Base-by-base conservation (phyloP, 164 flowering plant genomes). In the Nelumbo lutea region DNA sequence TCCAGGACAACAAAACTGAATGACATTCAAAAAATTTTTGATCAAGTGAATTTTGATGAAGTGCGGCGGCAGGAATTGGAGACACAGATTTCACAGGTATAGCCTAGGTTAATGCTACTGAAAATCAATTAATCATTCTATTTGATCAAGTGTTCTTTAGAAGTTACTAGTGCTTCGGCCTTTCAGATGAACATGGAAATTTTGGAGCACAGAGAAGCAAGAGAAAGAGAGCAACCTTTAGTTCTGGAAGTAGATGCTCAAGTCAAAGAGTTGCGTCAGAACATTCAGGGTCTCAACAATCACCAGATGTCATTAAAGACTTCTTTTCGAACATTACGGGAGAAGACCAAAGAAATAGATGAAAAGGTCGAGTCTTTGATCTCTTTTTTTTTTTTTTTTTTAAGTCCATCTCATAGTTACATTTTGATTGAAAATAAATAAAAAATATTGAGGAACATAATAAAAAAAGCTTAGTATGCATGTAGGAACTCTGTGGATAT, bases 121-220 rank as follows among this genome's bases (percentile, higher is more conserved):
- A 4, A 47, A 45, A 8, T 48, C 27, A 2, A 42, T 6, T 15
- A 14, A 60, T 51, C 27, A 8, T 11, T 13, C 15, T 8, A 7
- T 57, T 15, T 52, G 13, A 40, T 51, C 40, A 61, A 62, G 10
- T 66, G 6, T 55, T 67, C 11, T 51, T 48, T 10, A n/a, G 38
- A 50, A 65, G n/a, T n/a, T 11, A 60, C 48, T 65, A 3, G 66
- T 68, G 43, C 14, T 5, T 69, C 13, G 65, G 46, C 11, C 13
- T n/a, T 77, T 79, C 82, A 95, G 99, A 72, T 90, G 78, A 83
- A 84, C 59, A 80, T 70, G 57, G 98, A 88, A 79, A 84, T 88
- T 61, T 72, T 76, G 7, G 76, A 78, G 11, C 73, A 68, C 59
- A 84, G 86, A 68, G 88, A 80, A 66, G 78, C 80, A 1, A 80